Conservation (phyloP, 192 early-diverging fungal species). For the Funneliformis geosporum region DNA sequence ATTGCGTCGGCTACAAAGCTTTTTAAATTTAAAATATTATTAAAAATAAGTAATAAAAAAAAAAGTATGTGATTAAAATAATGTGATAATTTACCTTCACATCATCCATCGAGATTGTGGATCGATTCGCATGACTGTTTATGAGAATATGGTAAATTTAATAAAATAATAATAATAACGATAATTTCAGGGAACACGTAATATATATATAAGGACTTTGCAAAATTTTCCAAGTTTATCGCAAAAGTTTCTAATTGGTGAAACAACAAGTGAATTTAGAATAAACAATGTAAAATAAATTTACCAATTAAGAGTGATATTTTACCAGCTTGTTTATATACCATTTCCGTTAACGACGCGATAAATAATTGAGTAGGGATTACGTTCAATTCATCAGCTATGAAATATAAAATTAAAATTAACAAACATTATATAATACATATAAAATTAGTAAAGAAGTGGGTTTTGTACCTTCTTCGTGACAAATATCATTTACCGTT, state of each 20-base stretch:
- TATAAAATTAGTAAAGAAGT: not conserved
- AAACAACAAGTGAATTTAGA: not conserved
- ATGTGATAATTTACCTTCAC: not conserved
- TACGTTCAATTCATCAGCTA: not conserved
- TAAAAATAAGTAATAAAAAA: not conserved
- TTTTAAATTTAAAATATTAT: not conserved
- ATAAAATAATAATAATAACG: not conserved
- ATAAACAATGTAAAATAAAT: not conserved
- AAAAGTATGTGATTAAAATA: not conserved
- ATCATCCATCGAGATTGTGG: not conserved
- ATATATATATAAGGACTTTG: slow-evolving; percentile 1
- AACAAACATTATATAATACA: not conserved
- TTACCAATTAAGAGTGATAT: not conserved
- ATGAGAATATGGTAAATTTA: not conserved
- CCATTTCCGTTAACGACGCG: not conserved
- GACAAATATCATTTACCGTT: slow-evolving; percentile 5
- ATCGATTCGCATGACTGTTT: not conserved
- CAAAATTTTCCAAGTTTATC: slow-evolving; percentile 7
- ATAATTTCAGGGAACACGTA: not conserved
- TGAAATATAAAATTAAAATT: not conserved
- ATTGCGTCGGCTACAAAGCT: not conserved
- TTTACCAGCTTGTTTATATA: slow-evolving; percentile 11
- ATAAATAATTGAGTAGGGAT: slow-evolving; percentile 9
- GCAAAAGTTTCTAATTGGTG: not conserved
- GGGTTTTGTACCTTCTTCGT: not conserved